Conservation (phyloP, 2,329 filamentous ascomycete species). For the Nigrospora sphaerica region DNA sequence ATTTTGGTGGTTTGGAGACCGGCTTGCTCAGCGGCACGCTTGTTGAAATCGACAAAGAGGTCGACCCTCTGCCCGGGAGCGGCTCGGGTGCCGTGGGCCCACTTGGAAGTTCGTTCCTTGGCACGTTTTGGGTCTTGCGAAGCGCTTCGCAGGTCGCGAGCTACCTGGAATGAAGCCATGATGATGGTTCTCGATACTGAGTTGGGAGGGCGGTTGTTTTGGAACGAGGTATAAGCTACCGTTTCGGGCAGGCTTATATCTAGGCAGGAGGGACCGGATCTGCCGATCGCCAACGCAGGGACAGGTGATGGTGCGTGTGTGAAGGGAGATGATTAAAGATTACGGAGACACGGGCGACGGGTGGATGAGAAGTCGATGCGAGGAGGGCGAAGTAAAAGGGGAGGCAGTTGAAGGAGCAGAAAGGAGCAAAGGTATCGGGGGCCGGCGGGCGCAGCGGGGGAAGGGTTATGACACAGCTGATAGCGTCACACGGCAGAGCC, state of each 20-base stretch:
- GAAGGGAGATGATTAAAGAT: not conserved
- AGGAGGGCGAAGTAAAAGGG: not conserved
- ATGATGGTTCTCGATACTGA: not conserved
- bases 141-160: conserved; percentile 35
- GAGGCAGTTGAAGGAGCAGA: not conserved
- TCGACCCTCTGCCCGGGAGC: conserved; percentile 16
- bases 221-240: not conserved
- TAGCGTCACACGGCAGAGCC: not conserved
- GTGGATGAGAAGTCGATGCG: not conserved
- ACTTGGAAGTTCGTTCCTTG: conserved; percentile 35
- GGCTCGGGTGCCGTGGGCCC: conserved; percentile 29
- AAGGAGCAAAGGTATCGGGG: not conserved
- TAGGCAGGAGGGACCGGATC: not conserved
- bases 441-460: too few relatives aligned
- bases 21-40: conserved; percentile 7
- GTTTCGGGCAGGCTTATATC: conserved; percentile 4
- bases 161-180: conserved; percentile 20
- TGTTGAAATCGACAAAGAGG: conserved; percentile 3
- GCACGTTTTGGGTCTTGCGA: conserved; percentile 34
- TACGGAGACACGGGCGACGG: not conserved
- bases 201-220: not conserved
- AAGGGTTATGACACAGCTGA: not conserved
- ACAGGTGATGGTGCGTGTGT: not conserved
- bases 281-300: not conserved
- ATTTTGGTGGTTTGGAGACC: conserved; percentile 24